These are phyloP conservation scores for Fremontodendron californicum DNA, from an alignment of 345 rosid genomes.

Conservation along the genomic window DNA sequence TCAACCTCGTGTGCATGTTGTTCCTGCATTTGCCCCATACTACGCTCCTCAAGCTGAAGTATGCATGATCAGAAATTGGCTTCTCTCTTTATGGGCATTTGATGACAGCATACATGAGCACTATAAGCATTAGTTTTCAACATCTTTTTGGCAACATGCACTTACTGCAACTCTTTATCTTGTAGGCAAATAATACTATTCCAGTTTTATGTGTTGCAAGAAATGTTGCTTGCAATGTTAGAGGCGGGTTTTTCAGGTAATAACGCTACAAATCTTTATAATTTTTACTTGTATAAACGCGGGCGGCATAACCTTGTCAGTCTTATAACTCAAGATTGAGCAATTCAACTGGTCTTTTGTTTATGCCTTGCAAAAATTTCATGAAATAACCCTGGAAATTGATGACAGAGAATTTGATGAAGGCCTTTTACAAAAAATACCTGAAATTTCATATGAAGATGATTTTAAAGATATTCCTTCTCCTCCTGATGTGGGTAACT, in stretches of 20 bases:
- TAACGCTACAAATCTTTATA: conserved; percentile 6
- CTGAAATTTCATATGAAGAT: conserved; percentile 80
- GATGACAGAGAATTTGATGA: conserved; percentile 89
- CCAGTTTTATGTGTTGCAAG: conserved; percentile 89
- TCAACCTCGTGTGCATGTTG: conserved; percentile 96
- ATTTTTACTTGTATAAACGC: too few relatives aligned
- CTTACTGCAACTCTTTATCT: conserved; percentile 29
- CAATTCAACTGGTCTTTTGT: conserved; percentile 11
- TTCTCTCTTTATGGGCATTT: conserved; percentile 3
- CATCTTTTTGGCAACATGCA: conserved; percentile 10
- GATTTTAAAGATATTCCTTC: conserved; percentile 65
- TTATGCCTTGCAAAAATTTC: conserved; percentile 19
- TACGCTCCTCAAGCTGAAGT: conserved; percentile 98
- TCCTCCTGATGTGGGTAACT: conserved; percentile 95
- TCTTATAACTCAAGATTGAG: conserved; percentile 11
- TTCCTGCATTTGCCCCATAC: conserved; percentile 98
- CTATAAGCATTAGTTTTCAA: background rate
- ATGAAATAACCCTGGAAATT: conserved; percentile 22
- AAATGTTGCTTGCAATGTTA: conserved; percentile 94
- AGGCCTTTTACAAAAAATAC: conserved; percentile 69
- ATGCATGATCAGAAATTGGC: conserved; percentile 18
- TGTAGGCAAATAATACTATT: conserved; percentile 67
- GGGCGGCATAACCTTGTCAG: background rate
- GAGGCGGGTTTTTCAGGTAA: conserved; percentile 98
- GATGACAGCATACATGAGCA: background rate